phyloP scores from a whole-genome alignment of 2,329 filamentous ascomycete species.

The Colletotrichum abscissum region DNA sequence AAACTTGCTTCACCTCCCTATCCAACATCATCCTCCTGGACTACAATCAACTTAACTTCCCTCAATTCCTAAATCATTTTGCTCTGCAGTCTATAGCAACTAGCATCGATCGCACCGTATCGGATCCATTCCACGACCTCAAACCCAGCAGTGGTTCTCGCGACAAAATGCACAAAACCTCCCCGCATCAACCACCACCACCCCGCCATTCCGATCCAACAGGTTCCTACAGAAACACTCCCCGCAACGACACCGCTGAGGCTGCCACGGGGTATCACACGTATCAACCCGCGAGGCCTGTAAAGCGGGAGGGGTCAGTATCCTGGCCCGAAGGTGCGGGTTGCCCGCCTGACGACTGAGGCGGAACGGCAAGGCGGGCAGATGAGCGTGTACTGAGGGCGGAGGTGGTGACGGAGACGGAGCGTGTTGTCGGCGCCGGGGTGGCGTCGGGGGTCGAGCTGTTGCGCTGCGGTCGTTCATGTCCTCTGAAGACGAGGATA shows the following conservation, averaged over 20 bases:
- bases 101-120: too few species aligned
- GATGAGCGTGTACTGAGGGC: not conserved
- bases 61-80: too few species aligned
- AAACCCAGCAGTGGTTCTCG: not conserved
- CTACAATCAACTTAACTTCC: too few species aligned
- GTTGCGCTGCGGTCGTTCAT: not conserved
- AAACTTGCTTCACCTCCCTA: too few species aligned
- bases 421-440: not conserved
- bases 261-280: not conserved
- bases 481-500: not conserved
- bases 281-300: not conserved
- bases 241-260: not conserved
- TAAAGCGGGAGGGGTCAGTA: not conserved
- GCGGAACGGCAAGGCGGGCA: not conserved
- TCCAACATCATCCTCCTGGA: too few species aligned
- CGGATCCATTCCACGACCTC: not conserved
- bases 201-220: not conserved
- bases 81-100: too few species aligned
- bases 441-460: not conserved
- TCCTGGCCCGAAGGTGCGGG: not conserved
- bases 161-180: not conserved
- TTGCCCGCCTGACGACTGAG: not conserved
- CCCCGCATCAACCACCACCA: not conserved
- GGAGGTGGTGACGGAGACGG: not conserved
- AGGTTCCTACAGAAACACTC: not conserved